Conservation (phyloP, 805 yeast species). For the Teunomyces stri region DNA sequence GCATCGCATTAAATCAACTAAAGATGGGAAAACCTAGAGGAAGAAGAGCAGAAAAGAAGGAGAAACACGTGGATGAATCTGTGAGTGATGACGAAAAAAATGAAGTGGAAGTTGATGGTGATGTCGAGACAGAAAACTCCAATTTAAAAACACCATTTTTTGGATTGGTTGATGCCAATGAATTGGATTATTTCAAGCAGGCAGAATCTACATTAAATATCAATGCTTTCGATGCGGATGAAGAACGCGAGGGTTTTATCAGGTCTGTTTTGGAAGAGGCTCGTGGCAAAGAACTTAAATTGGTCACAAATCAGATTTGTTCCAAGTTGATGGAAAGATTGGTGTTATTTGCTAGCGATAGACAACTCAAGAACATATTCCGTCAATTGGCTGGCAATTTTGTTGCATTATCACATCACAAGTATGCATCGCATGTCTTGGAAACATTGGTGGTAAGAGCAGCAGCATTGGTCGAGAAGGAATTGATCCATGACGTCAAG, state of each 20-base stretch:
- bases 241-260: constrained; percentile 72
- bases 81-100: constrained; percentile 4
- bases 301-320: constrained; percentile 92
- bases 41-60: constrained; percentile 38
- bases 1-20: neutral
- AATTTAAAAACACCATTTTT: constrained; percentile 52
- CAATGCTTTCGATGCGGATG: constrained; percentile 70
- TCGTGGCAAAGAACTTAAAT: constrained; percentile 82
- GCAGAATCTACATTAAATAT: constrained; percentile 85
- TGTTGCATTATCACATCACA: constrained; percentile 75
- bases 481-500: constrained; percentile 40
- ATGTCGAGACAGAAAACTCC: constrained; percentile 11
- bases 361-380: constrained; percentile 64
- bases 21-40: constrained; percentile 34
- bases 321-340: constrained; percentile 89
- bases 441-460: constrained; percentile 78
- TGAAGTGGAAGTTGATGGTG: constrained; percentile 5
- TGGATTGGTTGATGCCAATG: constrained; percentile 82
- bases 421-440: constrained; percentile 89
- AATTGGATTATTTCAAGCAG: constrained; percentile 86
- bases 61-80: constrained; percentile 14
- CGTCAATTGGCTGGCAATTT: constrained; percentile 71
- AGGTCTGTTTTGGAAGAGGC: constrained; percentile 81
- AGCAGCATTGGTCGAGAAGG: constrained; percentile 75
- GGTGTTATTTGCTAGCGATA: constrained; percentile 61